Conservation (phyloP, 1,284 basidiomycete species). For the Somion occarium region DNA sequence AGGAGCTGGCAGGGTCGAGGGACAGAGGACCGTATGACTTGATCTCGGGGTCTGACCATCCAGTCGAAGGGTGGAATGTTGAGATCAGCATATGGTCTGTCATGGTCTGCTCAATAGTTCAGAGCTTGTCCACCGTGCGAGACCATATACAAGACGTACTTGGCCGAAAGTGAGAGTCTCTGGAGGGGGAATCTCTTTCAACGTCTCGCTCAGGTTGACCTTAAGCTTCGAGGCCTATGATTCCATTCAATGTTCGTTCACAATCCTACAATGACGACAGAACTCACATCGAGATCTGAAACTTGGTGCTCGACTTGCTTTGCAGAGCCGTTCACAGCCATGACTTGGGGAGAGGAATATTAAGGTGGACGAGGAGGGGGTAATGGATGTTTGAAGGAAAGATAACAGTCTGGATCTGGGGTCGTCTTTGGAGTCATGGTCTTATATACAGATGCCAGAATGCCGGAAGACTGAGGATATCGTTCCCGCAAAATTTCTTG, state of each 20-base stretch:
- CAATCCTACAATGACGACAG: not conserved
- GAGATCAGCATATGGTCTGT: conserved; percentile 79
- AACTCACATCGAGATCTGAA: conserved; percentile 1
- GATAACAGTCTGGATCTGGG: not conserved
- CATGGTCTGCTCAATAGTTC: conserved; percentile 28
- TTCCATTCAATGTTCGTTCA: not conserved
- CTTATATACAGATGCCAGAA: too few species aligned
- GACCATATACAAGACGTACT: conserved; percentile 5
- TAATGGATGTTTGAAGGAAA: not conserved
- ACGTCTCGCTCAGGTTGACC: conserved; percentile 8
- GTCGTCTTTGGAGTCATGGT: too few species aligned
- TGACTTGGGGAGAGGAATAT: not conserved
- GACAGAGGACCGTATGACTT: conserved; percentile 66
- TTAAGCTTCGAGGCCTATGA: conserved; percentile 15
- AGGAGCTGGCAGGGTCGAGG: conserved; percentile 72
- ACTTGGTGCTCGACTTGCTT: not conserved
- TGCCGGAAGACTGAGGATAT: not conserved
- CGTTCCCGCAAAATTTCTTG: not conserved
- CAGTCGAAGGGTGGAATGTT: conserved; percentile 55
- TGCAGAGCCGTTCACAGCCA: not conserved
- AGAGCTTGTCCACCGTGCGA: not conserved
- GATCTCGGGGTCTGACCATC: conserved; percentile 81
- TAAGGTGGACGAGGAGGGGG: not conserved
- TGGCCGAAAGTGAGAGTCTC: conserved; percentile 16
- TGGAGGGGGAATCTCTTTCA: conserved; percentile 14